Base-by-base conservation (phyloP, 2,329 filamentous ascomycete genomes). In the Thielaviopsis euricoi region DNA sequence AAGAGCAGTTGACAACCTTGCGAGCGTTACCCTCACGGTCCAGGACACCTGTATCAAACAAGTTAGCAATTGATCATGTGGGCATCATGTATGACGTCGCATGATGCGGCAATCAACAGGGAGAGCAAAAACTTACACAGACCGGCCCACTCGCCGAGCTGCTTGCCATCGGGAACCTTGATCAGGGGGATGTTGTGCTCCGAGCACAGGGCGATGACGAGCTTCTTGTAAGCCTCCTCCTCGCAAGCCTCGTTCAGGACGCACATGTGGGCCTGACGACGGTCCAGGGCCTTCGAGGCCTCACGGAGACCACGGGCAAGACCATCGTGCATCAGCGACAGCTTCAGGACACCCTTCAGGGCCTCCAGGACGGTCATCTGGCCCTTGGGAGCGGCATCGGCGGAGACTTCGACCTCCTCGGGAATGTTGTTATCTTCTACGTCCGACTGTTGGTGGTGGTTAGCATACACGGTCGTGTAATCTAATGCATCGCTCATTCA, bases 1-100 rank as follows among this genome's bases (percentile, higher is more conserved):
- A 97, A 72, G 91, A 97, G 89, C 93, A 98, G 87, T 98, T 98
- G 80, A 98, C 93, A 67, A 98, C 91, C 86, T 98, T 98, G 78
- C 93, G 88, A 71, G 93, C 89, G 78, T 98, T 98, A 70, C 93
- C 93, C 79, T 98, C 93, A 72, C 93, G 91, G 81, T 98, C 93
- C 70, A 98, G 85, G 68, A 96, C 90, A 79, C 91, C 91, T 96
- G 58, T 60, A 56, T 54, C 58, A 55, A 51, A 17, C 51, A 17
- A 59, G 63, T 72, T 70, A 74, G 70, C 59, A 64, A 40, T 37
- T 22, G 17, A 49, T 40, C 13, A 43, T n/a, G 46, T 19, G 19
- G 52, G 19, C 19, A 12, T 1, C 10, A 52, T 58, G 43, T 19
- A 46, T 19, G 7, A 9, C 21, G 6, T 7, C 53, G 48, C 57